These are phyloP conservation scores for Thelonectria blattea DNA, from an alignment of 2,329 filamentous ascomycete species.

Conservation along the genomic window DNA sequence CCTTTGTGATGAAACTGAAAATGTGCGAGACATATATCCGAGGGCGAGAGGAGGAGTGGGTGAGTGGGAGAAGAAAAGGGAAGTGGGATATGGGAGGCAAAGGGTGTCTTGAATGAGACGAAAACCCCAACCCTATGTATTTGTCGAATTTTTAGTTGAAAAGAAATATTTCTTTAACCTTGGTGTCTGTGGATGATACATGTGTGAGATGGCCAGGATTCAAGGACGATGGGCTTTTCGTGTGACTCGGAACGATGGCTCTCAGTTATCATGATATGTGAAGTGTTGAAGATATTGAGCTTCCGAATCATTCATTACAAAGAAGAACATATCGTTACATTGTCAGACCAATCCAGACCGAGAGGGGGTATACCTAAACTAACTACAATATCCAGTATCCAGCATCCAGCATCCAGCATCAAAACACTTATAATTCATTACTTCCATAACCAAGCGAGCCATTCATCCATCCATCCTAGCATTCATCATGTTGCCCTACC, in stretches of 20 bases:
- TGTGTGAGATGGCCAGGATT: background rate
- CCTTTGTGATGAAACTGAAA: slow-evolving; percentile 37
- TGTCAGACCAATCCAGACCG: background rate
- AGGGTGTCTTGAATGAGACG: slow-evolving; percentile 12
- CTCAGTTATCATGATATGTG: too few species aligned
- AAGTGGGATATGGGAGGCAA: slow-evolving; percentile 7
- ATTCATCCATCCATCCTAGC: background rate
- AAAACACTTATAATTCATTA: background rate
- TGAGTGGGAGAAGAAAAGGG: background rate
- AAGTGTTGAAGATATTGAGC: too few species aligned
- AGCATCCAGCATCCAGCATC: background rate
- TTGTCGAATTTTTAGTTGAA: slow-evolving; percentile 22
- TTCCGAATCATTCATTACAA: too few species aligned
- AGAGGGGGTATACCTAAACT: background rate
- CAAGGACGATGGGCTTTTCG: too few species aligned
- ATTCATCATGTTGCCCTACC: background rate
- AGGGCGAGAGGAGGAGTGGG: slow-evolving; percentile 13
- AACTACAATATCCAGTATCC: background rate
- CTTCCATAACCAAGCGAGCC: background rate
- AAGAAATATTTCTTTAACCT: slow-evolving; percentile 7
- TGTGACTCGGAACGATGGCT: too few species aligned
- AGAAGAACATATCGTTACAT: background rate
- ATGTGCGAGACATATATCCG: slow-evolving; percentile 41
- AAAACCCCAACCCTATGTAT: slow-evolving; percentile 17
- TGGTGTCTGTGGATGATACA: background rate